These are phyloP conservation scores for Cryoendolithus antarcticus DNA, from an alignment of 2,329 filamentous ascomycete species.

Conservation along the genomic window DNA sequence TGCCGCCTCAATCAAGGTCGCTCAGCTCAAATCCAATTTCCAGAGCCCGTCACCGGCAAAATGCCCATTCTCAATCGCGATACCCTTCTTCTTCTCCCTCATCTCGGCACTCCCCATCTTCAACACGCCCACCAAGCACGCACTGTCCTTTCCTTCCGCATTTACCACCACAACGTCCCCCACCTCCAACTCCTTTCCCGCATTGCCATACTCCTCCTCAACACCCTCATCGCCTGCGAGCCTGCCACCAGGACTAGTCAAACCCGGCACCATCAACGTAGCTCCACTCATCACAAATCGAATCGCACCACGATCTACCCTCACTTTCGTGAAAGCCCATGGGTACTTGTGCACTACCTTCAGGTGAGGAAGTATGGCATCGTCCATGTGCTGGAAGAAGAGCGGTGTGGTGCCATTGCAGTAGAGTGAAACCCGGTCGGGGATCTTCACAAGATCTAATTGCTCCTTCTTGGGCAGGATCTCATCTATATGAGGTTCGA, in stretches of 20 bases:
- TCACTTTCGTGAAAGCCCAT: constrained; percentile 65
- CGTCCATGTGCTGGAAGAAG: constrained; percentile 79
- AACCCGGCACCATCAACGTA: constrained; percentile 87
- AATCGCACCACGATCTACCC: constrained; percentile 91
- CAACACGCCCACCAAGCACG: constrained; percentile 75
- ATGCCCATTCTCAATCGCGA: constrained; percentile 87
- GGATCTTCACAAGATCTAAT: constrained; percentile 82
- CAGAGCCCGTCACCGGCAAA: constrained; percentile 90
- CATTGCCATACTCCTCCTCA: constrained; percentile 33
- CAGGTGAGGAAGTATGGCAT: constrained; percentile 75
- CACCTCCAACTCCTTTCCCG: constrained; percentile 57
- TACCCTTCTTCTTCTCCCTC: constrained; percentile 86
- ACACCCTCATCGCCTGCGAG: constrained; percentile 47
- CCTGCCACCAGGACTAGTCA: constrained; percentile 72
- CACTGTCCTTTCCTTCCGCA: constrained; percentile 87
- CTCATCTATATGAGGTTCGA: constrained; percentile 81
- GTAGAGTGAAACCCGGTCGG: constrained; percentile 83
- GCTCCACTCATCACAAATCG: constrained; percentile 90
- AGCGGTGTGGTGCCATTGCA: constrained; percentile 64
- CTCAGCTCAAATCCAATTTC: constrained; percentile 52
- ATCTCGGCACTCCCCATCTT: constrained; percentile 82
- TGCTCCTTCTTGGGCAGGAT: constrained; percentile 91
- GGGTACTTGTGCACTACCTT: constrained; percentile 84
- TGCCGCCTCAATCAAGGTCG: neutral
- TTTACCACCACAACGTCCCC: constrained; percentile 79